Evolutionary conservation across 2,329 filamentous ascomycete genomes (phyloP).

Genomic region (Trichoderma sp.): DNA sequence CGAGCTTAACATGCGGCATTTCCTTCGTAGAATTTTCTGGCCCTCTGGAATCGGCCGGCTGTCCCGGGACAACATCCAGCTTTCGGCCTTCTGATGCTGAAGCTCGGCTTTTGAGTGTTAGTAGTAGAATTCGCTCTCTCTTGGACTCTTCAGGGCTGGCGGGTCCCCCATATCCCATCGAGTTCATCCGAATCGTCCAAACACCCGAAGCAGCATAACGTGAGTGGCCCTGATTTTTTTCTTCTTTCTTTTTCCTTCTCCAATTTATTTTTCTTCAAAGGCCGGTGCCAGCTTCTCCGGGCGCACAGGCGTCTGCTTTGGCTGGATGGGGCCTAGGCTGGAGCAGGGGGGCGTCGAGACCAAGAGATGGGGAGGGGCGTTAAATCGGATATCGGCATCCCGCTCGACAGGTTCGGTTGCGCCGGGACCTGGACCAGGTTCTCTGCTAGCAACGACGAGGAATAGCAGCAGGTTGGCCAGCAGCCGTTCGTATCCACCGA

Average conservation of each 20-base stretch:
- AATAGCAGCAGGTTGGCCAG: too few relatives aligned
- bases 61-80: conserved; percentile 20
- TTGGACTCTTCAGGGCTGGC: neutral
- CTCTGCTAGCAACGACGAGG: too few relatives aligned
- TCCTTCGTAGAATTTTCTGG: conserved; percentile 25
- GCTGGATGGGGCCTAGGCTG: neutral
- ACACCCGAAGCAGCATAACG: too few relatives aligned
- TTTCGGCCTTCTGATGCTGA: neutral
- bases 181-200: too few relatives aligned
- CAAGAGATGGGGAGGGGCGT: conserved; percentile 15
- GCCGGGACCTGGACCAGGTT: conserved; percentile 23
- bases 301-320: conserved; percentile 21
- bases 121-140: conserved; percentile 5
- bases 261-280: neutral
- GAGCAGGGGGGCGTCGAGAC: conserved; percentile 6
- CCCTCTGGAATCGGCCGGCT: conserved; percentile 17
- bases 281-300: conserved; percentile 18
- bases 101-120: conserved; percentile 6
- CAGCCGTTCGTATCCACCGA: conserved; percentile 12
- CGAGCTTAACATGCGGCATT: conserved; percentile 18
- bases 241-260: neutral
- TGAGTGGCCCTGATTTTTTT: neutral
- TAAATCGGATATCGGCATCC: conserved; percentile 27
- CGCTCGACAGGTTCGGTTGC: conserved; percentile 27
- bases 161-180: neutral